phyloP scores from a whole-genome alignment of 148 eudicot genomes.

The Rhododendron molle region DNA sequence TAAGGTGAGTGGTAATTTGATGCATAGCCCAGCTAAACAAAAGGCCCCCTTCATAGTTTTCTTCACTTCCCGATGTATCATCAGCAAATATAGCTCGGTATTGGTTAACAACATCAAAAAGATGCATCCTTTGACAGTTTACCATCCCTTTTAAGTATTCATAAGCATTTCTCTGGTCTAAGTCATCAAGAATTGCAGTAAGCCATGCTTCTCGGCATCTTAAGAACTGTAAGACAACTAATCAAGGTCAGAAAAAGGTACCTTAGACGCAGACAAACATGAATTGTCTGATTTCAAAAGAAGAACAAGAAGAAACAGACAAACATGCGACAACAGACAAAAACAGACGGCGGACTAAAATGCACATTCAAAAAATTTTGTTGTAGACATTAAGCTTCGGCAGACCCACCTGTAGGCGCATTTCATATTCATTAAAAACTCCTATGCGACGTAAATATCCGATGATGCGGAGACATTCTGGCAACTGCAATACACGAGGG shows the following conservation, averaged over 20 bases:
- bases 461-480: slow-evolving; percentile 95
- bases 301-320: slow-evolving; percentile 3
- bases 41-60: slow-evolving; percentile 94
- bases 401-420: slow-evolving; percentile 81
- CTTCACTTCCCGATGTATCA: slow-evolving; percentile 98
- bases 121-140: slow-evolving; percentile 77
- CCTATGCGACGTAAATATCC: slow-evolving; percentile 96
- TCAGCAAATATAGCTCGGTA: slow-evolving; percentile 96
- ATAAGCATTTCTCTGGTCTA: slow-evolving; percentile 94
- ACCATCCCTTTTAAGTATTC: slow-evolving; percentile 91
- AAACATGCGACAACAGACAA: not conserved
- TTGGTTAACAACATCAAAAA: slow-evolving; percentile 97
- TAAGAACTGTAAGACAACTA: slow-evolving; percentile 55
- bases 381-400: not conserved
- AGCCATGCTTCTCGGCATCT: slow-evolving; percentile 98
- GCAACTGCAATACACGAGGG: slow-evolving; percentile 53
- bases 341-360: not conserved
- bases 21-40: slow-evolving; percentile 99
- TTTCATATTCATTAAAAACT: slow-evolving; percentile 87
- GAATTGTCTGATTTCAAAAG: not conserved
- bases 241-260: slow-evolving; percentile 1
- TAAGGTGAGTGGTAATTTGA: slow-evolving; percentile 80
- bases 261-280: not conserved
- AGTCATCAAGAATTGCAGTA: slow-evolving; percentile 85
- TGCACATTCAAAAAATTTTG: not conserved